Conservation (phyloP, 1,284 basidiomycete genomes). For the Acaromyces ingoldii region DNA sequence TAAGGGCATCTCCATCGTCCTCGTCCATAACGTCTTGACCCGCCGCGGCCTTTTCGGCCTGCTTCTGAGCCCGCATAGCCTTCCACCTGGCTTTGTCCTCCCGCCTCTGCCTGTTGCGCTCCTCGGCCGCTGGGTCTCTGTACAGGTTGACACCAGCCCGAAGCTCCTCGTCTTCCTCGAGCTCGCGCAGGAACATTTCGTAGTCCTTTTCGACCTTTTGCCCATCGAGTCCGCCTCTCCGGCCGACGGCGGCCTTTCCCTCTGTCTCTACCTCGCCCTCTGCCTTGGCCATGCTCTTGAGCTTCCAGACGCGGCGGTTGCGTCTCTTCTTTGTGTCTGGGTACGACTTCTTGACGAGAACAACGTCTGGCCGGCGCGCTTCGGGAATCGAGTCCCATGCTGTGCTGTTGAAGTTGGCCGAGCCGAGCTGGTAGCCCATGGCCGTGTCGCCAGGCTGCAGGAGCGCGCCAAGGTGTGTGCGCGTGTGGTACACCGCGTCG, state of each 20-base stretch:
- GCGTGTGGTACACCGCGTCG: conserved; percentile 86
- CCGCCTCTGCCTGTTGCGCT: conserved; percentile 50
- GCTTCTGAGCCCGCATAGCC: conserved; percentile 5
- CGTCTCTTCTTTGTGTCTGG: conserved; percentile 89
- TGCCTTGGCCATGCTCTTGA: conserved; percentile 91
- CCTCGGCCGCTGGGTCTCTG: conserved; percentile 57
- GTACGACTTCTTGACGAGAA: conserved; percentile 92
- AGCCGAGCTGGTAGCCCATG: conserved; percentile 81
- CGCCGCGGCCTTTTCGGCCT: conserved; percentile 39
- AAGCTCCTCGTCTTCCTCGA: conserved; percentile 95
- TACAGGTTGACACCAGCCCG: conserved; percentile 84
- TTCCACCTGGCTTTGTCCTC: conserved; percentile 31
- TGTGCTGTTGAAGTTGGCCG: conserved; percentile 88
- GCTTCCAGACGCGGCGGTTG: conserved; percentile 76
- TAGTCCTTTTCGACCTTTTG: conserved; percentile 95
- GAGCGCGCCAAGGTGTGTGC: conserved; percentile 90
- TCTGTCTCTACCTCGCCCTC: conserved; percentile 55
- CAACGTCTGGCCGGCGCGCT: conserved; percentile 77
- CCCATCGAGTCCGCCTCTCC: conserved; percentile 82
- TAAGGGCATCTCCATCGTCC: conserved; percentile 13
- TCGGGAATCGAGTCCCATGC: conserved; percentile 67
- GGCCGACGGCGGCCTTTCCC: conserved; percentile 77
- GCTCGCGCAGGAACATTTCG: conserved; percentile 86
- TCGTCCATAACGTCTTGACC: conserved; percentile 32
- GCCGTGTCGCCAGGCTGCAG: conserved; percentile 92